These are phyloP conservation scores for Hericium coralloides DNA, from an alignment of 768 basidiomycete species.

Conservation along the genomic window DNA sequence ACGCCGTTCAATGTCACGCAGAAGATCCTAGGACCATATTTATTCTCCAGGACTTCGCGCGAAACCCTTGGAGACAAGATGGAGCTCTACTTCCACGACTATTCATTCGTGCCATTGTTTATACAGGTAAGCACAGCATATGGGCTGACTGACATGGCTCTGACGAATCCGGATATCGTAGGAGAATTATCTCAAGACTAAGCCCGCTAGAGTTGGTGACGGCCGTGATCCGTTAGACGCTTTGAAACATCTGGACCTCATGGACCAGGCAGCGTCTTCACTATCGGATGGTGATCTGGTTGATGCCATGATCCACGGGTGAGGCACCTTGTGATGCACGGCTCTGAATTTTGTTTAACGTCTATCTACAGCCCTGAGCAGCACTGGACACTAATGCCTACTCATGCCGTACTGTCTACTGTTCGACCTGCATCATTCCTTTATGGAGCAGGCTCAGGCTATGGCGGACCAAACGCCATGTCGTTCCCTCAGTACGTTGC, in stretches of 20 bases:
- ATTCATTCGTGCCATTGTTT: slow-evolving; percentile 89
- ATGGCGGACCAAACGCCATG: slow-evolving; percentile 57
- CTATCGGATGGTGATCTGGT: slow-evolving; percentile 95
- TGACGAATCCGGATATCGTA: slow-evolving; percentile 19
- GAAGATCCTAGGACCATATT: slow-evolving; percentile 84
- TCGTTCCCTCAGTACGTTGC: slow-evolving; percentile 77
- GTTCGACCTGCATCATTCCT: slow-evolving; percentile 79
- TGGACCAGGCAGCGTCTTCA: slow-evolving; percentile 83
- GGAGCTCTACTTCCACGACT: slow-evolving; percentile 95
- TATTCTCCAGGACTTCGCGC: slow-evolving; percentile 75
- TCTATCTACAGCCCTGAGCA: slow-evolving; percentile 62
- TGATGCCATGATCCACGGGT: slow-evolving; percentile 92
- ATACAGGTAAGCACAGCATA: slow-evolving; percentile 51
- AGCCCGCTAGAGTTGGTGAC: slow-evolving; percentile 53
- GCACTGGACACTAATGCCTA: slow-evolving; percentile 92
- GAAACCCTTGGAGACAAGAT: slow-evolving; percentile 87
- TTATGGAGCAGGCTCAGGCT: slow-evolving; percentile 65
- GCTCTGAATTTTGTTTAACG: not conserved
- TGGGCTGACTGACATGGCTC: not conserved
- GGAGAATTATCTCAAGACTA: slow-evolving; percentile 93
- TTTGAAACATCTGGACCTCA: slow-evolving; percentile 68
- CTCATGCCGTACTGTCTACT: slow-evolving; percentile 87
- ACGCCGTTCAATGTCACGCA: slow-evolving; percentile 90
- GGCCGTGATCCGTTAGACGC: slow-evolving; percentile 52
- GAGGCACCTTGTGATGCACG: slow-evolving; percentile 10